phyloP scores from a whole-genome alignment of 306 rosid species.

The Quercus suber region DNA sequence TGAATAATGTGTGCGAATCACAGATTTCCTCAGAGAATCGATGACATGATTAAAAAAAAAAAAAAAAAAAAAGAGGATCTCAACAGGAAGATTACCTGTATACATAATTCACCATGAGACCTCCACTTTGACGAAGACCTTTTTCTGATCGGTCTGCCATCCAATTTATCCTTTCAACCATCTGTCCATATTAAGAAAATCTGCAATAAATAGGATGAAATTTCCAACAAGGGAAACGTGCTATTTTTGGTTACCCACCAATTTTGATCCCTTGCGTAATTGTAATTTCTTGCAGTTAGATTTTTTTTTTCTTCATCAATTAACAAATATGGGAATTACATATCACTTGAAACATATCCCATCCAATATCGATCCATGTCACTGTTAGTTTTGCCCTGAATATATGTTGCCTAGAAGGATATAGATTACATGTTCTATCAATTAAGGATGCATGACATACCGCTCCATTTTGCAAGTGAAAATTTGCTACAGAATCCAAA shows the following conservation, averaged over 20 bases:
- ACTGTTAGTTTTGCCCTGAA: constrained; percentile 15
- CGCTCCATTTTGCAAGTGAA: constrained; percentile 98
- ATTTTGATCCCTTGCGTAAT: background rate
- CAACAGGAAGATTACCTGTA: constrained; percentile 51
- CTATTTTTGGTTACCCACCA: background rate
- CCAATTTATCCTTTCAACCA: constrained; percentile 90
- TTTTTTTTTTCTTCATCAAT: background rate
- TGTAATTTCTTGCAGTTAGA: background rate
- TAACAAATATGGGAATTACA: background rate
- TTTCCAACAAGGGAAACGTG: background rate
- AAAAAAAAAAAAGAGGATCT: constrained; percentile 9
- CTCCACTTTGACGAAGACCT: constrained; percentile 83
- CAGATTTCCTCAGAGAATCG: background rate
- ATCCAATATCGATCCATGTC: background rate
- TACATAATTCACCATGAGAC: constrained; percentile 94
- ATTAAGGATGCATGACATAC: constrained; percentile 41
- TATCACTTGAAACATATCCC: constrained; percentile 13
- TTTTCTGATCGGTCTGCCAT: constrained; percentile 83
- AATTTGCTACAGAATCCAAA: constrained; percentile 91
- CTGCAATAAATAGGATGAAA: background rate
- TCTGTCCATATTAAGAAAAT: constrained; percentile 48
- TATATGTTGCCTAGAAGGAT: constrained; percentile 21
- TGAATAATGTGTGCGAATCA: background rate
- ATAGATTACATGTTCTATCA: constrained; percentile 1
- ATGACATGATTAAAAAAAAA: background rate